phyloP scores from a whole-genome alignment of 2,329 filamentous ascomycete species.

The Aspergillus chevalieri region DNA sequence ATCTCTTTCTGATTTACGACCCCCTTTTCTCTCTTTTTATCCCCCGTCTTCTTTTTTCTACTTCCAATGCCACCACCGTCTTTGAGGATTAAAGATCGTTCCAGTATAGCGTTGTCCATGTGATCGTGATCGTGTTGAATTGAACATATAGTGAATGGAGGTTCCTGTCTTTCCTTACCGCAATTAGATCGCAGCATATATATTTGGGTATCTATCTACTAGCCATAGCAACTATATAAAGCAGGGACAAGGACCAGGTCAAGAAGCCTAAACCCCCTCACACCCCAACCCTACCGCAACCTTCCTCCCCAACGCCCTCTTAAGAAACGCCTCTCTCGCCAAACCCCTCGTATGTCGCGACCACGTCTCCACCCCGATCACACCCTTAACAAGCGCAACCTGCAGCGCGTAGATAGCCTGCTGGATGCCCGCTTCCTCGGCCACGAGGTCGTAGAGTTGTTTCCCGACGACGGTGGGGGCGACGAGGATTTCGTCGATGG shows the following conservation, averaged over 20 bases:
- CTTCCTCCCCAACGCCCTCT: constrained; percentile 41
- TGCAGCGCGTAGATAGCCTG: constrained; percentile 70
- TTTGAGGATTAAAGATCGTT: too few species aligned
- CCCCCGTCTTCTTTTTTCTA: background rate
- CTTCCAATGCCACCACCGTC: background rate
- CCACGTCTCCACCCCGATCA: constrained; percentile 43
- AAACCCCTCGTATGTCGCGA: constrained; percentile 41
- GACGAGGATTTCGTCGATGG: constrained; percentile 86
- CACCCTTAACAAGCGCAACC: constrained; percentile 39
- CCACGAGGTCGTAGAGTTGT: constrained; percentile 82
- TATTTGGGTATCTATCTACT: background rate
- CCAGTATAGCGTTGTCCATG: background rate
- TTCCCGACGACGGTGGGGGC: constrained; percentile 88
- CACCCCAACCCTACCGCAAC: constrained; percentile 43
- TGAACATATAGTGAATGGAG: background rate
- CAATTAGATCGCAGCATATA: background rate
- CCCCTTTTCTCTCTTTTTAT: background rate
- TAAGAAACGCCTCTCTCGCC: constrained; percentile 44
- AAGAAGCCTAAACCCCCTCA: constrained; percentile 15
- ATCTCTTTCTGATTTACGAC: constrained; percentile 4
- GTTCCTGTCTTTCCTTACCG: background rate
- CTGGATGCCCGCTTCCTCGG: constrained; percentile 79
- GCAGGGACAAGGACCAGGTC: background rate
- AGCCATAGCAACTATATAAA: background rate
- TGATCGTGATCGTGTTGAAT: background rate